A percentile compares a stretch with the other conserved stretches of the same genome.
Conservation (phyloP, 768 basidiomycete species). For the Phlebiopsis gigantea region DNA sequence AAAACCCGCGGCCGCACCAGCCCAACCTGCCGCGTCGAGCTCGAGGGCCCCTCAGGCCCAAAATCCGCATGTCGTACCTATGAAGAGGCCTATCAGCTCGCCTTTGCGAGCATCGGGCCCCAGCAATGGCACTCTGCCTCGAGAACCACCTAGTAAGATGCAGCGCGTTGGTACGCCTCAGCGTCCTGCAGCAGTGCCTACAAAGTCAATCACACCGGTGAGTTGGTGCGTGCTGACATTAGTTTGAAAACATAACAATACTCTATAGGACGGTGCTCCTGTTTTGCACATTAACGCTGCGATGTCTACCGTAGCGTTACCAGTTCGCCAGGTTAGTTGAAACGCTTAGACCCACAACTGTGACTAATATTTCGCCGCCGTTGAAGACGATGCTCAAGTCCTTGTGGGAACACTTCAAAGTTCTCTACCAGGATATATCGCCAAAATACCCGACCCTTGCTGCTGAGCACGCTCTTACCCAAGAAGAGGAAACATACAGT, state of each 20-base stretch:
- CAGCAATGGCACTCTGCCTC: conserved; percentile 12
- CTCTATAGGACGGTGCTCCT: conserved; percentile 51
- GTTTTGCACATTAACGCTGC: conserved; percentile 61
- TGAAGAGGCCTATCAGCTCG: conserved; percentile 25
- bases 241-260: not conserved
- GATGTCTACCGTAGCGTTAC: conserved; percentile 64
- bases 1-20: conserved; percentile 8
- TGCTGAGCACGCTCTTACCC: conserved; percentile 71
- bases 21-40: conserved; percentile 8
- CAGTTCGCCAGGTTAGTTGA: conserved; percentile 61
- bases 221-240: conserved; percentile 8
- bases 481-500: conserved; percentile 77
- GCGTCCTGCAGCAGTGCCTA: conserved; percentile 39
- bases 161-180: conserved; percentile 44
- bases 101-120: conserved; percentile 11
- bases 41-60: conserved; percentile 16
- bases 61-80: conserved; percentile 17
- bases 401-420: conserved; percentile 65
- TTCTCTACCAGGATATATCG: conserved; percentile 58
- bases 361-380: too few species aligned
- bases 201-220: conserved; percentile 30
- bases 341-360: not conserved
- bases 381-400: conserved; percentile 69
- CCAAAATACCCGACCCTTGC: conserved; percentile 56
- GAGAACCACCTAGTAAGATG: conserved; percentile 61